Percentiles rank a stretch among this genome's conserved stretches.
Evolutionary conservation across 1,284 basidiomycete species (phyloP).

Genomic region (Irpex rosettiformis): DNA sequence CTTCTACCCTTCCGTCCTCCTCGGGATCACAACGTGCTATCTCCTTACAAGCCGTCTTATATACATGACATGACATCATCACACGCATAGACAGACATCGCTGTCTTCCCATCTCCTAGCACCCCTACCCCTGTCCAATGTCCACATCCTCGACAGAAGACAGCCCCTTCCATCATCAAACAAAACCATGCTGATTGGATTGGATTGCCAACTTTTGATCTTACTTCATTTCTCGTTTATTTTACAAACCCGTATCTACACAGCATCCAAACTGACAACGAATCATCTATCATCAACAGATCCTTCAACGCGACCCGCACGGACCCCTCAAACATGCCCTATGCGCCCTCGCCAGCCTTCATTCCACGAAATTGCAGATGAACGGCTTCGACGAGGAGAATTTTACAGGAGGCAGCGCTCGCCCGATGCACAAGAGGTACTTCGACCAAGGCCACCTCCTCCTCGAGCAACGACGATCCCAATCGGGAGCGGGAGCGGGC

Average conservation of each 20-base stretch:
- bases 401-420: conserved; percentile 55
- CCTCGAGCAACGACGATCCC: conserved; percentile 45
- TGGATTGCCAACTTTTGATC: not conserved
- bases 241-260: not conserved
- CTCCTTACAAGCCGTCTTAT: not conserved
- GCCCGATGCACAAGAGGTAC: conserved; percentile 58
- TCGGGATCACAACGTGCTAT: not conserved
- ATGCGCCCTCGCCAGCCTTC: conserved; percentile 71
- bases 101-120: not conserved
- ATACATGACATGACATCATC: conserved; percentile 10
- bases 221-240: not conserved
- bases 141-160: not conserved
- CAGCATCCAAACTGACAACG: too few relatives aligned
- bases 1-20: not conserved
- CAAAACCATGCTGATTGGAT: not conserved
- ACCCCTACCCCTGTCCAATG: conserved; percentile 1
- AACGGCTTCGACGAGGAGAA: conserved; percentile 23
- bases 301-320: conserved; percentile 59
- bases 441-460: conserved; percentile 62
- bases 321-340: conserved; percentile 68
- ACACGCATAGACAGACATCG: too few relatives aligned
- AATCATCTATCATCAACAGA: conserved; percentile 34
- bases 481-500: conserved; percentile 31
- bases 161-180: not conserved
- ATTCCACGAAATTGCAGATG: conserved; percentile 38